A percentile compares a stretch with the other conserved stretches of the same genome.
phyloP scores from a whole-genome alignment of 2,329 filamentous ascomycete species.

The Pseudonectria buxi region DNA sequence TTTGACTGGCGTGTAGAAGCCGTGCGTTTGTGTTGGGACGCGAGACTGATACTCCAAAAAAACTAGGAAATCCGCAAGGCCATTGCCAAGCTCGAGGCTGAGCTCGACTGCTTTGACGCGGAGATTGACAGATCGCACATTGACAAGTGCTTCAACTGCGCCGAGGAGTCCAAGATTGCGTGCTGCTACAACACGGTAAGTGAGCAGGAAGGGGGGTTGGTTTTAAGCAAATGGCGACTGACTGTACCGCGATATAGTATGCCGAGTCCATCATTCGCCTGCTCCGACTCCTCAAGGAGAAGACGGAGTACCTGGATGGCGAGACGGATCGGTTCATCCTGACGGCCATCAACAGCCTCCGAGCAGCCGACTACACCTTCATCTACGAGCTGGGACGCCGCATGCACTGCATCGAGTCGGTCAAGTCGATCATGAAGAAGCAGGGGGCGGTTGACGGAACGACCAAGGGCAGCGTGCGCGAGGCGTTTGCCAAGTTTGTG shows the following conservation, averaged over 20 bases:
- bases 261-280: constrained; percentile 22
- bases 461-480: constrained; percentile 21
- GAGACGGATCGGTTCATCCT: constrained; percentile 22
- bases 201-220: not conserved
- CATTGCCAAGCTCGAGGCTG: constrained; percentile 21
- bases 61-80: constrained; percentile 15
- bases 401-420: constrained; percentile 17
- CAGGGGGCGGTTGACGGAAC: constrained; percentile 23
- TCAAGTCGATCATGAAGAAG: constrained; percentile 21
- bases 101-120: constrained; percentile 21
- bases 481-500: constrained; percentile 20
- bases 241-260: constrained; percentile 13
- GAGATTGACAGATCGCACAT: constrained; percentile 21
- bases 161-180: constrained; percentile 18
- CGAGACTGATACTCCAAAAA: too few species aligned
- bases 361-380: constrained; percentile 20
- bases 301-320: constrained; percentile 19
- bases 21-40: too few species aligned
- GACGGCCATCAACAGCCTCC: constrained; percentile 24
- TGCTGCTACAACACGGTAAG: constrained; percentile 21
- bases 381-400: constrained; percentile 24
- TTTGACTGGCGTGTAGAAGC: too few species aligned
- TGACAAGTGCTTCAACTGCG: constrained; percentile 17
- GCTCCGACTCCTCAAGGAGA: constrained; percentile 17
- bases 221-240: not conserved